phyloP scores from a whole-genome alignment of 306 rosid genomes.

The Cicer pinnatifidum region DNA sequence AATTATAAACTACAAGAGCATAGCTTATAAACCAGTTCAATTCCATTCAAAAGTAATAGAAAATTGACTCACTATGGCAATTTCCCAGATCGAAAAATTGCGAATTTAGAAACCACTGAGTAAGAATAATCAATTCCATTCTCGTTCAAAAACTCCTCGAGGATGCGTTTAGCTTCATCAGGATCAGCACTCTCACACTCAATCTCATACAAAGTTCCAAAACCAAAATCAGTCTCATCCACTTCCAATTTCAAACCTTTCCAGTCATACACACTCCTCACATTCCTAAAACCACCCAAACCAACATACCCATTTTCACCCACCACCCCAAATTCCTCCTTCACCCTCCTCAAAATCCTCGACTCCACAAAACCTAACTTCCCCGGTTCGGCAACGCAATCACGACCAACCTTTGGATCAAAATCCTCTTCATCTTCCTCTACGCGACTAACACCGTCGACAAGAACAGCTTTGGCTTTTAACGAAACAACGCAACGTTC shows the following conservation, averaged over 20 bases:
- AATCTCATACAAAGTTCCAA: constrained; percentile 78
- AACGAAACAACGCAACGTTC: constrained; percentile 70
- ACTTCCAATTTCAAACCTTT: constrained; percentile 87
- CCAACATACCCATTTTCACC: constrained; percentile 61
- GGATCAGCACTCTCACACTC: constrained; percentile 88
- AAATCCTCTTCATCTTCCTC: constrained; percentile 91
- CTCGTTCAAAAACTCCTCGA: constrained; percentile 76
- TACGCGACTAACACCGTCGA: constrained; percentile 82
- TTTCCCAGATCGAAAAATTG: constrained; percentile 62
- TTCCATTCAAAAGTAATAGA: constrained; percentile 19
- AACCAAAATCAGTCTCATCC: constrained; percentile 76
- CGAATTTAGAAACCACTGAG: constrained; percentile 68
- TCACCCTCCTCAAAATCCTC: constrained; percentile 79
- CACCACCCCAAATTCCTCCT: constrained; percentile 66
- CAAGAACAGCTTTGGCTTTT: constrained; percentile 74
- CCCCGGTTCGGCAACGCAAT: constrained; percentile 68
- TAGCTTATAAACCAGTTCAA: background rate
- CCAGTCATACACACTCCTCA: constrained; percentile 88
- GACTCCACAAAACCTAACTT: constrained; percentile 58
- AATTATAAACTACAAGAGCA: background rate
- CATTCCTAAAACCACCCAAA: constrained; percentile 78
- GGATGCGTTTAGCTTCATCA: constrained; percentile 63
- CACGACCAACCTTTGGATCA: constrained; percentile 59
- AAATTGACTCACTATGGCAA: constrained; percentile 47
- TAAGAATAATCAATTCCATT: constrained; percentile 65